Base-by-base conservation (phyloP, 768 basidiomycete genomes). In the Psilocybe subaeruginosa region DNA sequence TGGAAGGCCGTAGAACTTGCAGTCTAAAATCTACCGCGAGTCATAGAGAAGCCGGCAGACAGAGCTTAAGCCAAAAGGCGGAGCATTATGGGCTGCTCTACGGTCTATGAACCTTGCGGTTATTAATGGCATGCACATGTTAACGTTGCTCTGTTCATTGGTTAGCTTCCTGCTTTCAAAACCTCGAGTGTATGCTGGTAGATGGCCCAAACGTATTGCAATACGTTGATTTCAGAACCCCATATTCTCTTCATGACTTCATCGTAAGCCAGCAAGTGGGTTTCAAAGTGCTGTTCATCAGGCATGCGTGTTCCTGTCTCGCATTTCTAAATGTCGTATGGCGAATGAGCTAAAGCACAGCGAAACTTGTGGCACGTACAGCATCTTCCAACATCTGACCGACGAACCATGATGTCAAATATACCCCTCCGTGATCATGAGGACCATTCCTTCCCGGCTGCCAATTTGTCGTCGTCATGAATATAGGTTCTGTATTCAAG, bases 331-430 rank as follows among this genome's bases (percentile, higher is more conserved):
- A 33, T 55, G 51, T 23, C 23, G 23, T 23, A 23, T 23, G 23
- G 23, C 1, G 23, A 23, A 23, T 23, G 23, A 23, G 23, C 23
- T 23, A 23, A 23, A 23, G 23, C 33, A 35, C 33, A 11, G 7
- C 6, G 33, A 35, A 35, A 35, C 7, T 35, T 35, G 11, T 11
- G 33, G 11, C 33, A 76, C 82, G 29, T 64, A 88, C 85, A 41
- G 85, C 85, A 61, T 84, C 78, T 5, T 72, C 78, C 0, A 76
- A 62, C 39, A 88, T 86, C 67, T 80, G 73, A 4, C 82, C 85
- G n/a, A 80, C 77, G 63, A 79, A 87, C 82, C 82, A 89, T 49
- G 78, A 80, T 8, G 77, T 79, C 29, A 86, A 62, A 67, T 89
- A 89, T 64, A 86, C 81, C 1, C 82, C 80, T 11, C 80, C 78